These are phyloP conservation scores for Punctularia strigosozonata DNA, from an alignment of 768 basidiomycete genomes.

Conservation along the genomic window DNA sequence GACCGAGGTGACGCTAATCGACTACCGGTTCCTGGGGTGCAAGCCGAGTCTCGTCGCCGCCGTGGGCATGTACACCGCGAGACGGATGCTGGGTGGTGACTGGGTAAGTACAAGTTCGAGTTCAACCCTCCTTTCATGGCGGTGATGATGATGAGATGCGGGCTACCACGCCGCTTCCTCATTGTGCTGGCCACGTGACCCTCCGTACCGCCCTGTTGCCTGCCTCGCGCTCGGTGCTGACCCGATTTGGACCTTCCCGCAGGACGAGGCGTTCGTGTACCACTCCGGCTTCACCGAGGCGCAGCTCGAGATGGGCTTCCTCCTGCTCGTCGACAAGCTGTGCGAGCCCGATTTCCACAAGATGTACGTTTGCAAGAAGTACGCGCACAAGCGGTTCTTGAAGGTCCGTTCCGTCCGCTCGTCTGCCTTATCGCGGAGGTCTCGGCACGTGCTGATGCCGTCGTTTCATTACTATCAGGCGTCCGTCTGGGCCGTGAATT, in stretches of 20 bases:
- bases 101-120: constrained; percentile 75
- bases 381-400: constrained; percentile 95
- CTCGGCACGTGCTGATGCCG: too few relatives aligned
- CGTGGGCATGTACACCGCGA: constrained; percentile 93
- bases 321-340: constrained; percentile 75
- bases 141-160: too few relatives aligned
- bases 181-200: constrained; percentile 23
- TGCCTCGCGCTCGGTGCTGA: too few relatives aligned
- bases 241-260: too few relatives aligned
- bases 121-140: constrained; percentile 7
- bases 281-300: constrained; percentile 89
- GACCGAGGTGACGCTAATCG: constrained; percentile 90
- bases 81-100: constrained; percentile 86
- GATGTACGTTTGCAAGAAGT: constrained; percentile 91
- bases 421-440: too few relatives aligned
- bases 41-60: constrained; percentile 93
- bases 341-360: constrained; percentile 68
- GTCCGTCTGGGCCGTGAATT: background rate
- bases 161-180: too few relatives aligned
- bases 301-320: constrained; percentile 72
- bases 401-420: too few relatives aligned
- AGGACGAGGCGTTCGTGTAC: constrained; percentile 88
- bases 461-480: too few relatives aligned
- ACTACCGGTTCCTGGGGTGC: constrained; percentile 83
- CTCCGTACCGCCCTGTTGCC: constrained; percentile 12